These are phyloP conservation scores for Trematosphaeria pertusa DNA, from an alignment of 2,329 filamentous ascomycete species.

Conservation along the genomic window DNA sequence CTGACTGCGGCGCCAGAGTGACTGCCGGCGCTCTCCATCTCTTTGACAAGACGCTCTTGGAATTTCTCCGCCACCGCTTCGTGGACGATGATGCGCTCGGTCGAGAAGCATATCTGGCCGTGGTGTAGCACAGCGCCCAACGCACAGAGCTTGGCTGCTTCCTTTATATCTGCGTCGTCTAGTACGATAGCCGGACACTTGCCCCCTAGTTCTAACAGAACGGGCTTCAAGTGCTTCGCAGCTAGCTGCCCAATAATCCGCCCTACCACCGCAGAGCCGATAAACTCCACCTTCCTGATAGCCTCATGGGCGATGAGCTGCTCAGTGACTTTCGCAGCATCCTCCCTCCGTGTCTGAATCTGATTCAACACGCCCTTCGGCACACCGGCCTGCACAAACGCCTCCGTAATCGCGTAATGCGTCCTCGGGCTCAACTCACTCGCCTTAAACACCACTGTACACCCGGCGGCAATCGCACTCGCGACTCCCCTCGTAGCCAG, in stretches of 20 bases:
- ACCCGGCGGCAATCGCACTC: constrained; percentile 34
- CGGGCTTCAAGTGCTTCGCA: constrained; percentile 53
- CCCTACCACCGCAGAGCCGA: constrained; percentile 47
- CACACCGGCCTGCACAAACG: constrained; percentile 39
- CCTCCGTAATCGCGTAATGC: constrained; percentile 23
- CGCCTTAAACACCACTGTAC: constrained; percentile 33
- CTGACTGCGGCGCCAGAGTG: constrained; percentile 44
- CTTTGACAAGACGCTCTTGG: constrained; percentile 44
- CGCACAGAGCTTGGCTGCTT: constrained; percentile 39
- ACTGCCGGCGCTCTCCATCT: constrained; percentile 52
- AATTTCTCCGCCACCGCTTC: constrained; percentile 25
- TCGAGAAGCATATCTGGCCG: constrained; percentile 34
- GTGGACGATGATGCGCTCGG: constrained; percentile 33
- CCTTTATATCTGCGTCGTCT: constrained; percentile 56
- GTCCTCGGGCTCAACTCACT: constrained; percentile 28
- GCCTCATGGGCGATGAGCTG: constrained; percentile 44
- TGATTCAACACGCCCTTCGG: constrained; percentile 44
- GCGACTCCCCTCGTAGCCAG: constrained; percentile 28
- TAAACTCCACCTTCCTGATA: constrained; percentile 50
- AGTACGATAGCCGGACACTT: constrained; percentile 56
- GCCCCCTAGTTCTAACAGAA: constrained; percentile 54
- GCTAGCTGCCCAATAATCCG: constrained; percentile 42
- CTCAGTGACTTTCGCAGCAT: constrained; percentile 33
- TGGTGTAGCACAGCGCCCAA: constrained; percentile 26
- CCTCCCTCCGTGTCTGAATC: constrained; percentile 21